Percentiles rank a stretch among this genome's conserved stretches.
Conservation (phyloP, 1,284 basidiomycete species). For the Ceratobasidium sp. region DNA sequence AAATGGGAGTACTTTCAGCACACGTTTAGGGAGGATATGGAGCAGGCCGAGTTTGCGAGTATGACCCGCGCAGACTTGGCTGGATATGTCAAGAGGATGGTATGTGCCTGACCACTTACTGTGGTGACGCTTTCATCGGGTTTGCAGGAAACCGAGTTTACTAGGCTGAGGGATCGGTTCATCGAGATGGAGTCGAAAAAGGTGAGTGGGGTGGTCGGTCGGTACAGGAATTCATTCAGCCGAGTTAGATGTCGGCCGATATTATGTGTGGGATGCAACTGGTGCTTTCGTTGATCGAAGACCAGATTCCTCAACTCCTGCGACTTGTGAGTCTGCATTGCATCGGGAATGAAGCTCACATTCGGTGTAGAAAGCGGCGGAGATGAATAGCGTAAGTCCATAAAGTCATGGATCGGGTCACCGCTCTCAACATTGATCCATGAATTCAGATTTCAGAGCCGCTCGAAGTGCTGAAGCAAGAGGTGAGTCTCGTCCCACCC, state of each 20-base stretch:
- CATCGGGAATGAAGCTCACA: not conserved
- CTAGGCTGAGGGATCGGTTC: not conserved
- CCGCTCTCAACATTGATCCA: no score
- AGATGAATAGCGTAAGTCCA: not conserved
- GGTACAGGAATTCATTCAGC: not conserved
- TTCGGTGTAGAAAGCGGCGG: slow-evolving; percentile 3
- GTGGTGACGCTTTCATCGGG: not conserved
- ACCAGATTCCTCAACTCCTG: not conserved
- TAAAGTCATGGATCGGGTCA: no score
- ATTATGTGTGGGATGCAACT: slow-evolving; percentile 6
- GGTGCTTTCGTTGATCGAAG: slow-evolving; percentile 12
- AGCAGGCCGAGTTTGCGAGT: not conserved
- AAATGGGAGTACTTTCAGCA: slow-evolving; percentile 25
- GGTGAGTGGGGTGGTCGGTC: not conserved
- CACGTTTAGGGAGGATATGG: not conserved
- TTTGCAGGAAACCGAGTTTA: slow-evolving; percentile 8
- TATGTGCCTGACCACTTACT: not conserved
- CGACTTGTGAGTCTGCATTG: not conserved
- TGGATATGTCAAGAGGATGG: not conserved
- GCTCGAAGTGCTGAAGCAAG: not conserved
- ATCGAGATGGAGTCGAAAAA: slow-evolving; percentile 9
- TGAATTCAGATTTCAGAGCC: not conserved
- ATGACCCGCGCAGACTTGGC: not conserved
- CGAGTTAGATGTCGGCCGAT: not conserved
- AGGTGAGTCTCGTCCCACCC: not conserved